These are phyloP conservation scores for Apiospora phragmitis DNA, from an alignment of 2,329 filamentous ascomycete genomes.

Conservation along the genomic window DNA sequence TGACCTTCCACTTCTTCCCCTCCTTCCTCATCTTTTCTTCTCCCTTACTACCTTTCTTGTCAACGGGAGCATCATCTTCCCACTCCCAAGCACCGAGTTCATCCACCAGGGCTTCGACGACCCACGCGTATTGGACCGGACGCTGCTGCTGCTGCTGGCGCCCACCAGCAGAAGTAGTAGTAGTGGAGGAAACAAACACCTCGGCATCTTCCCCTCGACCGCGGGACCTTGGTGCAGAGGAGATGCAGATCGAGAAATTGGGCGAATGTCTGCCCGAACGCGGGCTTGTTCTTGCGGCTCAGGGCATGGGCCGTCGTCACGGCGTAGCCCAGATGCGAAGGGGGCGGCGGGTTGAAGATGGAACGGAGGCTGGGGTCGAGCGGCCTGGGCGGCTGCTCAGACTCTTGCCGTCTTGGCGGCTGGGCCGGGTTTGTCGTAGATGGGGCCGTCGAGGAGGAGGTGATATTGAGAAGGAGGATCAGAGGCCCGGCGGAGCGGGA, in stretches of 20 bases:
- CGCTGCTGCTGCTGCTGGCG: constrained; percentile 10
- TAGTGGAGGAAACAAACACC: constrained; percentile 23
- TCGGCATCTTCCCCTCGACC: constrained; percentile 41
- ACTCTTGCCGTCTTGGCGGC: constrained; percentile 5
- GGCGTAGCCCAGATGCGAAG: constrained; percentile 12
- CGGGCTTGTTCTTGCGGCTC: constrained; percentile 43
- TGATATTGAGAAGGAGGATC: constrained; percentile 53
- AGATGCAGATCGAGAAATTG: constrained; percentile 57
- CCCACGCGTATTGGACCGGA: constrained; percentile 38
- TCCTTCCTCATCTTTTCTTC: constrained; percentile 16
- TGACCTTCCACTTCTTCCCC: constrained; percentile 16
- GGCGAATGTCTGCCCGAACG: constrained; percentile 55
- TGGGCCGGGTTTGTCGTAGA: neutral
- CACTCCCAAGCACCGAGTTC: constrained; percentile 47
- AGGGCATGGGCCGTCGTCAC: constrained; percentile 13
- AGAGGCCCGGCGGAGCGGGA: constrained; percentile 46
- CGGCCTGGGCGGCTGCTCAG: constrained; percentile 17
- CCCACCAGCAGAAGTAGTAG: constrained; percentile 9
- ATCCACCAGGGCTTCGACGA: constrained; percentile 53
- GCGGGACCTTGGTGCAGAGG: constrained; percentile 47
- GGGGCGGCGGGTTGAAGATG: constrained; percentile 43
- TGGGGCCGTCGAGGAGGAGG: neutral
- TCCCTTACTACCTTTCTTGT: neutral
- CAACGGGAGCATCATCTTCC: neutral
- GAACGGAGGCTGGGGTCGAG: constrained; percentile 50